phyloP scores from a whole-genome alignment of 2,329 filamentous ascomycete species.

The Phialocephala sp. region DNA sequence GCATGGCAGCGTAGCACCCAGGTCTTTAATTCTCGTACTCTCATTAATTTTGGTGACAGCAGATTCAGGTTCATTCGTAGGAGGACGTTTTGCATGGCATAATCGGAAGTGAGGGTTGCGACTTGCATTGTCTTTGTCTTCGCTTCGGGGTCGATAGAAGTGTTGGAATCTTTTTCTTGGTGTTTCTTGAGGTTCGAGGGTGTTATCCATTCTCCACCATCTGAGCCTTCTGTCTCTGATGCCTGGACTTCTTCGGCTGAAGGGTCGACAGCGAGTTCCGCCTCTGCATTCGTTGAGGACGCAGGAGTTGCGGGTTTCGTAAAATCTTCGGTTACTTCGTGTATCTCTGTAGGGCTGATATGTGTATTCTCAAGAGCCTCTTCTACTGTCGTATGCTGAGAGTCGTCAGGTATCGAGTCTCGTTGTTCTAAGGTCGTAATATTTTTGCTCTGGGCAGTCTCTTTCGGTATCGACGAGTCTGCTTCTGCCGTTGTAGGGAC shows the following conservation, averaged over 20 bases:
- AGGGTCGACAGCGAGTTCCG: slow-evolving; percentile 1
- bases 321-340: not conserved
- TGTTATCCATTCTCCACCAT: slow-evolving; percentile 88
- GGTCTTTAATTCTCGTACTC: slow-evolving; percentile 84
- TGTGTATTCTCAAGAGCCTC: not conserved
- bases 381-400: not conserved
- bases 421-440: slow-evolving; percentile 18
- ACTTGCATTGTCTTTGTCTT: slow-evolving; percentile 74
- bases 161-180: slow-evolving; percentile 68
- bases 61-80: slow-evolving; percentile 94
- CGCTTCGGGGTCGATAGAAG: slow-evolving; percentile 53
- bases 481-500: slow-evolving; percentile 23
- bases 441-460: slow-evolving; percentile 22
- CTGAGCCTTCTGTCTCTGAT: slow-evolving; percentile 45
- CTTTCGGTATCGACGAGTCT: slow-evolving; percentile 1
- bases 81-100: slow-evolving; percentile 96
- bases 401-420: not conserved
- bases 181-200: slow-evolving; percentile 88
- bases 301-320: not conserved
- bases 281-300: not conserved
- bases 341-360: not conserved
- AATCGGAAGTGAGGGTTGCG: slow-evolving; percentile 93
- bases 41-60: slow-evolving; percentile 76
- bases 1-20: slow-evolving; percentile 93
- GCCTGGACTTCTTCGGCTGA: slow-evolving; percentile 34